A percentile compares a stretch with the other conserved stretches of the same genome.
These are phyloP conservation scores for Neoboletus subvelutipes DNA, from an alignment of 768 basidiomycete species.

Conservation along the genomic window DNA sequence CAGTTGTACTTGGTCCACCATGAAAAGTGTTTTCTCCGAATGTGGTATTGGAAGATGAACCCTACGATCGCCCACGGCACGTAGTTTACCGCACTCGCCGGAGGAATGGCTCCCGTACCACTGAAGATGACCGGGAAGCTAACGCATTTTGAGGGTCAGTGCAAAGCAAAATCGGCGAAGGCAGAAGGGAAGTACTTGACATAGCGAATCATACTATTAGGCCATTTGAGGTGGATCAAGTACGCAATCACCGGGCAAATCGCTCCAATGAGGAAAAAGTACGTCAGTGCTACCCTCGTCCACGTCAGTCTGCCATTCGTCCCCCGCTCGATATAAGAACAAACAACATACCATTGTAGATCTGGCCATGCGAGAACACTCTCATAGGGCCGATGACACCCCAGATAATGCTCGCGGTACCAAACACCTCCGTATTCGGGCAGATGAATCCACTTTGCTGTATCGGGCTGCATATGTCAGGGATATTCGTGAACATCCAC, in stretches of 20 bases:
- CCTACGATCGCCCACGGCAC: conserved; percentile 66
- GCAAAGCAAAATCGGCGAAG: not conserved
- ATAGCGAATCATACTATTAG: conserved; percentile 58
- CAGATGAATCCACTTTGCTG: conserved; percentile 61
- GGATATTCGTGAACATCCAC: conserved; percentile 53
- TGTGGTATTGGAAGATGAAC: conserved; percentile 63
- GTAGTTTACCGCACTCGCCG: conserved; percentile 64
- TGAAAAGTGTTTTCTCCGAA: conserved; percentile 58
- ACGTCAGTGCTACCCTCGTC: conserved; percentile 39
- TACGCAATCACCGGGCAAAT: conserved; percentile 57
- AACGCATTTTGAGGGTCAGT: conserved; percentile 5
- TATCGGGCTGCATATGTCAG: conserved; percentile 31
- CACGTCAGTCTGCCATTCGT: not conserved
- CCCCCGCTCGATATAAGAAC: not conserved
- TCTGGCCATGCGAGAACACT: conserved; percentile 68
- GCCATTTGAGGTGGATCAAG: conserved; percentile 55
- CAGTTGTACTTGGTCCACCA: conserved; percentile 63
- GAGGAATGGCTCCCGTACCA: conserved; percentile 46
- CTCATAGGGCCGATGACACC: conserved; percentile 77
- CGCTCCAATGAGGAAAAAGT: conserved; percentile 80
- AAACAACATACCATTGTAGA: conserved; percentile 46
- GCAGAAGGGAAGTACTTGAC: conserved; percentile 49
- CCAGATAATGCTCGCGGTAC: conserved; percentile 78
- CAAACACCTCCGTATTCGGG: conserved; percentile 69
- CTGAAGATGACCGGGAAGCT: conserved; percentile 51